phyloP scores from a whole-genome alignment of 371 early-diverging fungal genomes.

The Aphelidium insulamus region DNA sequence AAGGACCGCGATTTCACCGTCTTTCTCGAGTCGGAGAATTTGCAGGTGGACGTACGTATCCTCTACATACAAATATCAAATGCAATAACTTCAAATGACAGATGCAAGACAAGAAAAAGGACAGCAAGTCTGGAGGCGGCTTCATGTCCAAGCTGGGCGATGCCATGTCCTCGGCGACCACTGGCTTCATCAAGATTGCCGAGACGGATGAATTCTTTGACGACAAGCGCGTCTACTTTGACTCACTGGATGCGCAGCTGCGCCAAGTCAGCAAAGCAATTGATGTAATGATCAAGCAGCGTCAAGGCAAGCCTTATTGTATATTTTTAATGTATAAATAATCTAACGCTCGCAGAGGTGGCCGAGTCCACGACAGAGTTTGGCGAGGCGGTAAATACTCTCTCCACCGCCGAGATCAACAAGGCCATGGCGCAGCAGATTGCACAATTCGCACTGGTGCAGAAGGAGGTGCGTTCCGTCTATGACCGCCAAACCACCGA shows the following conservation, averaged over 20 bases:
- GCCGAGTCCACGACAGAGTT: constrained; percentile 52
- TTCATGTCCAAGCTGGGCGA: constrained; percentile 30
- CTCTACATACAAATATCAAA: constrained; percentile 6
- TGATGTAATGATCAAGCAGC: constrained; percentile 53
- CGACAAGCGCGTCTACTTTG: constrained; percentile 47
- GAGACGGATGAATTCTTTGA: constrained; percentile 49
- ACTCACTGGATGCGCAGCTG: constrained; percentile 61
- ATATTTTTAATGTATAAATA: constrained; percentile 1
- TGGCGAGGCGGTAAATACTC: constrained; percentile 50
- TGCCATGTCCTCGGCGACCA: constrained; percentile 17
- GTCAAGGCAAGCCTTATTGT: constrained; percentile 22
- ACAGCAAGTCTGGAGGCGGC: constrained; percentile 12
- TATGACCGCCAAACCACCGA: constrained; percentile 50
- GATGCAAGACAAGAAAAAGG: constrained; percentile 18
- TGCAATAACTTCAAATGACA: constrained; percentile 2
- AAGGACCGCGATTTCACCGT: constrained; percentile 57
- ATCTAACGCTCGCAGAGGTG: constrained; percentile 23
- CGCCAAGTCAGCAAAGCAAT: constrained; percentile 54
- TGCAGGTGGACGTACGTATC: constrained; percentile 24
- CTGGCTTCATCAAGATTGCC: constrained; percentile 21
- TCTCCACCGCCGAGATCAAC: constrained; percentile 50
- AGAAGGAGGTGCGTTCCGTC: constrained; percentile 47
- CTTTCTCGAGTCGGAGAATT: constrained; percentile 72
- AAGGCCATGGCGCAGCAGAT: constrained; percentile 30
- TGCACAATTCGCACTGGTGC: constrained; percentile 25